A percentile compares a stretch with the other conserved stretches of the same genome.
These are phyloP conservation scores for Sphaerulina musiva DNA, from an alignment of 2,329 filamentous ascomycete genomes.

Conservation along the genomic window DNA sequence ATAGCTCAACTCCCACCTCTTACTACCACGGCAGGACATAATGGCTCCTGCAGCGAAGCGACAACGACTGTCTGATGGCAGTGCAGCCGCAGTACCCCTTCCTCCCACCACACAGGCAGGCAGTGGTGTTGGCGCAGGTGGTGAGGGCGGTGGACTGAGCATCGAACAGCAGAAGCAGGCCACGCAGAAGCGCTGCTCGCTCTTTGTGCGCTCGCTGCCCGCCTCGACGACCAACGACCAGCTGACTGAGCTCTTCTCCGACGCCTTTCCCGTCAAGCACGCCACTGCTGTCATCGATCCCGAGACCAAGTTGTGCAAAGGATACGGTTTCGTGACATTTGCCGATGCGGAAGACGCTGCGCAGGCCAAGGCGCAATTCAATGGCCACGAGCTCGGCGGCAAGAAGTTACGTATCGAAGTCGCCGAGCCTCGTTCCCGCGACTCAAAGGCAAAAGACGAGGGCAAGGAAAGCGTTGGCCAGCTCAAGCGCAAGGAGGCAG, in stretches of 20 bases:
- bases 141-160: background rate
- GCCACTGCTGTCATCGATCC: conserved; percentile 86
- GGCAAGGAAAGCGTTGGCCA: conserved; percentile 28
- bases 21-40: background rate
- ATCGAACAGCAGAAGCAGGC: conserved; percentile 16
- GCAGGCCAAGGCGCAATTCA: conserved; percentile 71
- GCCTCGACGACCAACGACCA: conserved; percentile 70
- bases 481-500: conserved; percentile 63
- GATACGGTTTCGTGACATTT: conserved; percentile 95
- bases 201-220: conserved; percentile 87
- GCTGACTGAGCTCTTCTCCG: conserved; percentile 83
- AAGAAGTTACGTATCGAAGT: conserved; percentile 79
- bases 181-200: conserved; percentile 40
- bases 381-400: conserved; percentile 70
- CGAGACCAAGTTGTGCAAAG: conserved; percentile 77
- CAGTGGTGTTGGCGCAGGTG: background rate
- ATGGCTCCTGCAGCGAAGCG: conserved; percentile 32
- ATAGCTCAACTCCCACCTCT: too few species aligned
- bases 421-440: conserved; percentile 73
- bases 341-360: conserved; percentile 86
- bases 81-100: conserved; percentile 16
- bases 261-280: conserved; percentile 91
- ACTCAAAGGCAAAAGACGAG: conserved; percentile 33
- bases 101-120: background rate
- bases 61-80: conserved; percentile 28